These are phyloP conservation scores for Gliomastix tumulicola DNA, from an alignment of 2,329 filamentous ascomycete species.

Conservation along the genomic window DNA sequence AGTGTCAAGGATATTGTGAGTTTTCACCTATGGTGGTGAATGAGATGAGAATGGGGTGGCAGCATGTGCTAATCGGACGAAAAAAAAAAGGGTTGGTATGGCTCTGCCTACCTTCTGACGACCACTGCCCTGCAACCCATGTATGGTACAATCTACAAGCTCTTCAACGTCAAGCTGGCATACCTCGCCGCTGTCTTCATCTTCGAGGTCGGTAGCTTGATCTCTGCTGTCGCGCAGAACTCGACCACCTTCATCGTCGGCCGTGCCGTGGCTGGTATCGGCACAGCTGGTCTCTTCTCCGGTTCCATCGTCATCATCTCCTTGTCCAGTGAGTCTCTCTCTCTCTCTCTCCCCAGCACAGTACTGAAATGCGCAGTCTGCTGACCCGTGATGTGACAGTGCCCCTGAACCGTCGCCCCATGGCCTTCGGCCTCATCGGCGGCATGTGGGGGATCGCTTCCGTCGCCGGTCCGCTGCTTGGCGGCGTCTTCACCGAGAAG, in stretches of 20 bases:
- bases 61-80: neutral
- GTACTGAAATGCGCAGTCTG: too few relatives aligned
- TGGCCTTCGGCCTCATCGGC: constrained; percentile 8
- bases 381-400: constrained; percentile 6
- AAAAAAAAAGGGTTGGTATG: constrained; percentile 31
- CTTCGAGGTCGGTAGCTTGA: constrained; percentile 34
- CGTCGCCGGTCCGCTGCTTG: constrained; percentile 15
- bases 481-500: constrained; percentile 16
- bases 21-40: too few relatives aligned
- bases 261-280: constrained; percentile 37
- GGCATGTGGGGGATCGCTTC: constrained; percentile 16
- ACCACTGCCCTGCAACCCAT: constrained; percentile 41
- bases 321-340: constrained; percentile 6
- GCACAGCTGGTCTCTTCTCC: constrained; percentile 9
- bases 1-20: constrained; percentile 15
- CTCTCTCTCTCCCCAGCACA: too few relatives aligned
- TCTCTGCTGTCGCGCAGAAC: constrained; percentile 35
- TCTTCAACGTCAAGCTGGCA: constrained; percentile 39
- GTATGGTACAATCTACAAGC: constrained; percentile 42
- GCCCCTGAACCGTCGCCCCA: constrained; percentile 10
- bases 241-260: constrained; percentile 44
- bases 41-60: too few relatives aligned
- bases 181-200: constrained; percentile 35
- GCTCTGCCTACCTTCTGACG: constrained; percentile 39
- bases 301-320: constrained; percentile 11